A percentile compares a stretch with the other conserved stretches of the same genome.
These are phyloP conservation scores for Tilletia walkeri DNA, from an alignment of 1,284 basidiomycete species.

Conservation along the genomic window DNA sequence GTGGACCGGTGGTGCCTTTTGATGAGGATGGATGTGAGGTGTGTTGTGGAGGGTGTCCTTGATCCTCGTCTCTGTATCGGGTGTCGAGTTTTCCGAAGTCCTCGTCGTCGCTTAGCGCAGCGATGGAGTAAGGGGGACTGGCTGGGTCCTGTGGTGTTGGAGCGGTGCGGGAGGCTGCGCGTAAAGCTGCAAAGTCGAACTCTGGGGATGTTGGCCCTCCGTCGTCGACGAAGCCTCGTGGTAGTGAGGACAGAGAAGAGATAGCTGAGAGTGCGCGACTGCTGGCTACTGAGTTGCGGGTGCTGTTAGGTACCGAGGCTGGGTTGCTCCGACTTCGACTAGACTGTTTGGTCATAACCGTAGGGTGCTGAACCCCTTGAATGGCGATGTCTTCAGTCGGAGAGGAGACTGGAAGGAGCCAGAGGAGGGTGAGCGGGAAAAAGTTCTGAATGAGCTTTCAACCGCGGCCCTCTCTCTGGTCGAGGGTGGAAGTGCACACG, in stretches of 20 bases:
- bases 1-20: neutral
- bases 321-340: too few species aligned
- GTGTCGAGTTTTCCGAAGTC: neutral
- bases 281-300: conserved; percentile 12
- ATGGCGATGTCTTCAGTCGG: too few species aligned
- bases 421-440: too few species aligned
- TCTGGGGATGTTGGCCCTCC: conserved; percentile 6
- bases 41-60: conserved; percentile 20
- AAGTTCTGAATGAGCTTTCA: too few species aligned
- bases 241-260: conserved; percentile 20
- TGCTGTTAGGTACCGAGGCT: neutral
- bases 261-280: conserved; percentile 17
- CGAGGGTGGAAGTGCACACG: too few species aligned
- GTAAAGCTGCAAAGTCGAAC: conserved; percentile 14
- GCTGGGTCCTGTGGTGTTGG: conserved; percentile 28
- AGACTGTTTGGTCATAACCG: too few species aligned
- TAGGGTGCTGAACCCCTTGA: too few species aligned
- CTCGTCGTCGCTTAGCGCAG: conserved; percentile 40
- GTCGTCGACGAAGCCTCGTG: conserved; percentile 16
- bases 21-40: neutral
- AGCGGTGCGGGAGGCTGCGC: conserved; percentile 4
- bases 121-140: conserved; percentile 42
- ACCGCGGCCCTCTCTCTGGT: too few species aligned
- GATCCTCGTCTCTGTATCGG: neutral
- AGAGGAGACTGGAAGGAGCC: too few species aligned